Evolutionary conservation across 495 filamentous ascomycete genomes (phyloP), one percentile per base, ranked within the genome.

Genomic region (Opeltia flavorubescens): DNA sequence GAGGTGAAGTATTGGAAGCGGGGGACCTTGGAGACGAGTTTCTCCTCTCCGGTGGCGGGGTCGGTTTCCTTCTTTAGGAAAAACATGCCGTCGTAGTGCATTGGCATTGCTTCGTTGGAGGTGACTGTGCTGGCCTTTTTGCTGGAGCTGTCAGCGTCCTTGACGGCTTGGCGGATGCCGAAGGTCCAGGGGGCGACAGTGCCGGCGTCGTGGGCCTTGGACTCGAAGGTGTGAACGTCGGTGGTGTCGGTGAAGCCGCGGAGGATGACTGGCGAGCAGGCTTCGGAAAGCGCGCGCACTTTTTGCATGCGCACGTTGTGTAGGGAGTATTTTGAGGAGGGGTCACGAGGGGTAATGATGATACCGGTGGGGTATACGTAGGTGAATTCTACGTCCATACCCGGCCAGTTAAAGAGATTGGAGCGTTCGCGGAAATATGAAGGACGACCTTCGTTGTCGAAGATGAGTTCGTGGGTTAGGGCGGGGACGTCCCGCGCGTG

Each of bases 41-140:
- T 54, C 9, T 11, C 59, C 49, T 56, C 52, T 9, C 55, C 61
- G 11, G 50, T 60, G 9, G 25, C 50, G 6, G 63, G 57, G 33
- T 65, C 56, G 0, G 51, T 58, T 27, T 62, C 43, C 23, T 66
- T 62, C 17, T 63, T 62, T 11, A 69, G 65, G 41, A 72, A 72
- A 57, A 76, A 77, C 25, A 74, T 57, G 0, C 72, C 74, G 36
- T 76, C 72, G 35, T 66, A 75, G 46, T 76, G 73, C 58, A 73
- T 71, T 4, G 73, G 70, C 72, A 76, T 74, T 29, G 63, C 64
- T 48, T 78, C 72, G 34, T 59, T 62, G 5, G 66, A 70, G 1
- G 67, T 61, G 21, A 75, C 68, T 35, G 70, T 73, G 44, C 71
- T 74, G 20, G 51, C 43, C 54, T 45, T 60, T 43, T 48, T 56